A percentile compares a stretch with the other conserved stretches of the same genome.
Evolutionary conservation across 2,329 filamentous ascomycete genomes (phyloP).

Genomic region (Diaporthe sp.): DNA sequence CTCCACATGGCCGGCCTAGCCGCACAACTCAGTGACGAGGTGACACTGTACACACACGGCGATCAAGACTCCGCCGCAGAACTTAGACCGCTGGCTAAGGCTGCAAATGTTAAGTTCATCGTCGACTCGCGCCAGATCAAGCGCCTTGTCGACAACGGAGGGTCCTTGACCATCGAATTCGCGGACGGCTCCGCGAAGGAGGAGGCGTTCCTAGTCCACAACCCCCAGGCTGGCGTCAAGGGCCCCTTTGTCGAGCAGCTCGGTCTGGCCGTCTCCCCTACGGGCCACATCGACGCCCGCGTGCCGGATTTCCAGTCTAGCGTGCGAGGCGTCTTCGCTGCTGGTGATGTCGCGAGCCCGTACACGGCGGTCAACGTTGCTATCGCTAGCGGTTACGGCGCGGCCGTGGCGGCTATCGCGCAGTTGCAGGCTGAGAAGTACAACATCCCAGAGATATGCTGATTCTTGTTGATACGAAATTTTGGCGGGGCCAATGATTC

Average conservation of each 20-base stretch:
- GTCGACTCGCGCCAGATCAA: neutral
- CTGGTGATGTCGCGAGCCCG: neutral
- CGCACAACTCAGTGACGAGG: neutral
- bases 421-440: constrained; percentile 8
- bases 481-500: neutral
- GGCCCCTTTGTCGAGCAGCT: neutral
- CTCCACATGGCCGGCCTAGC: neutral
- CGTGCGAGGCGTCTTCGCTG: constrained; percentile 7
- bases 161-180: neutral
- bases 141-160: neutral
- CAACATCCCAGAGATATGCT: neutral
- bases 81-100: neutral
- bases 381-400: neutral
- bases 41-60: neutral
- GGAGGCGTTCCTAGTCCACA: constrained; percentile 9
- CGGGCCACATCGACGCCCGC: neutral
- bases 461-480: neutral
- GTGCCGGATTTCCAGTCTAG: neutral
- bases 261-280: neutral
- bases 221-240: neutral
- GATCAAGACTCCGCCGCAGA: neutral
- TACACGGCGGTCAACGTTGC: neutral
- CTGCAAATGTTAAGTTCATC: neutral
- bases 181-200: neutral
- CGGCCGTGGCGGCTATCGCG: neutral